A percentile compares a stretch with the other conserved stretches of the same genome.
Evolutionary conservation across 129 eudicot species (phyloP).

Genomic region (Centrapalus pauciflorus): DNA sequence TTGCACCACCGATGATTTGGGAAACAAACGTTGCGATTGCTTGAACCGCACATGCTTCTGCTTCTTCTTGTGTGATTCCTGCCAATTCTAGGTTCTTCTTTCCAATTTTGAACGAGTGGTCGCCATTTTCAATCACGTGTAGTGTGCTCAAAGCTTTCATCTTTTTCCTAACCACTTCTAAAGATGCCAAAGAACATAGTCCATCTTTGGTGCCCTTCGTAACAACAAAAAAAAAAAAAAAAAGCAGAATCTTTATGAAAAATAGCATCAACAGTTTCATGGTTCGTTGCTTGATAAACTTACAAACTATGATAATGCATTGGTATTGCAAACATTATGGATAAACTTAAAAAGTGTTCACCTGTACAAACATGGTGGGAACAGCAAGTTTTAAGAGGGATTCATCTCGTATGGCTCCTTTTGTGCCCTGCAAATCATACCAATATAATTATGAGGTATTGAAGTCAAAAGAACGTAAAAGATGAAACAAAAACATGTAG

Average conservation of each 20-base stretch:
- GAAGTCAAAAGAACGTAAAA: background rate
- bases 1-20: conserved; percentile 14
- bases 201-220: conserved; percentile 85
- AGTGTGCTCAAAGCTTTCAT: conserved; percentile 43
- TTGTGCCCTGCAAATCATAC: conserved; percentile 64
- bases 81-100: conserved; percentile 61
- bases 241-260: background rate
- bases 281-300: background rate
- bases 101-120: conserved; percentile 75
- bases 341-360: conserved; percentile 6
- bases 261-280: background rate
- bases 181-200: conserved; percentile 51
- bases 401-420: conserved; percentile 70
- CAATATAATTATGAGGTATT: background rate
- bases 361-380: conserved; percentile 92
- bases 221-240: background rate
- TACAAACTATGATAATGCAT: background rate
- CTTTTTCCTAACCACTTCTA: conserved; percentile 61
- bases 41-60: conserved; percentile 55
- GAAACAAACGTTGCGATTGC: conserved; percentile 70
- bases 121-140: conserved; percentile 81
- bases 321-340: too few relatives aligned
- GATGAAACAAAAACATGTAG: background rate
- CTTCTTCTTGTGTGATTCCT: conserved; percentile 61
- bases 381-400: conserved; percentile 58